Conservation (phyloP, 2,329 filamentous ascomycete genomes). For the Massarina eburnea region DNA sequence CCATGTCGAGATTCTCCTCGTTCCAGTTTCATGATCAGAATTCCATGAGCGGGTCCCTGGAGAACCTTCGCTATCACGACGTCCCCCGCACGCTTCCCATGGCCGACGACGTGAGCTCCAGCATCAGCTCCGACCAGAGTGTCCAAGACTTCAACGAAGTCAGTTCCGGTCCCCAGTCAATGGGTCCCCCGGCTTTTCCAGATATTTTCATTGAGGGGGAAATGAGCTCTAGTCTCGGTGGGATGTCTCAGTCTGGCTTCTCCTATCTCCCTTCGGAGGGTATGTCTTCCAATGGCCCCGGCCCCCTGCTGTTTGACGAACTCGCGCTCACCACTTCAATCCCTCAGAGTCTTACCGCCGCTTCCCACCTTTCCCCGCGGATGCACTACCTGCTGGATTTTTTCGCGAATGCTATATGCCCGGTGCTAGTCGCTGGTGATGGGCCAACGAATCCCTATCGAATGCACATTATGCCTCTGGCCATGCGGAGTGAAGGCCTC, state of each 20-base stretch:
- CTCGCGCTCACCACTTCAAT: slow-evolving; percentile 44
- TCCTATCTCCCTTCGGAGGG: slow-evolving; percentile 45
- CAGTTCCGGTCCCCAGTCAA: slow-evolving; percentile 34
- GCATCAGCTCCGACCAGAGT: slow-evolving; percentile 50
- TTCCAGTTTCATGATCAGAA: slow-evolving; percentile 37
- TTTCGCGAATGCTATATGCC: slow-evolving; percentile 89
- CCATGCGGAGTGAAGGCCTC: slow-evolving; percentile 76
- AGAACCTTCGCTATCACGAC: slow-evolving; percentile 39
- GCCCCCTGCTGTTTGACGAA: slow-evolving; percentile 40
- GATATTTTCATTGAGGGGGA: slow-evolving; percentile 44
- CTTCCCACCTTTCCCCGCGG: slow-evolving; percentile 67
- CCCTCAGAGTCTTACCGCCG: slow-evolving; percentile 52
- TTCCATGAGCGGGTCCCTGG: slow-evolving; percentile 41
- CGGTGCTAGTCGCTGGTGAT: slow-evolving; percentile 89
- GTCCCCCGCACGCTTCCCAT: slow-evolving; percentile 39
- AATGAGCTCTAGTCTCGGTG: slow-evolving; percentile 41
- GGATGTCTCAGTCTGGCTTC: slow-evolving; percentile 40
- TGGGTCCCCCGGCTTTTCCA: slow-evolving; percentile 39
- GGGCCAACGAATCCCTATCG: slow-evolving; percentile 80
- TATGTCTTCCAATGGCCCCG: slow-evolving; percentile 45
- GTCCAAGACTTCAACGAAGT: slow-evolving; percentile 47
- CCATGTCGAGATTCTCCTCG: slow-evolving; percentile 28
- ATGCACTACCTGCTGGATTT: slow-evolving; percentile 86
- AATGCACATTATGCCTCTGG: slow-evolving; percentile 77
- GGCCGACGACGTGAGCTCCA: slow-evolving; percentile 48